Evolutionary conservation across 306 rosid genomes (phyloP).

Genomic region (Albizia julibrissin): DNA sequence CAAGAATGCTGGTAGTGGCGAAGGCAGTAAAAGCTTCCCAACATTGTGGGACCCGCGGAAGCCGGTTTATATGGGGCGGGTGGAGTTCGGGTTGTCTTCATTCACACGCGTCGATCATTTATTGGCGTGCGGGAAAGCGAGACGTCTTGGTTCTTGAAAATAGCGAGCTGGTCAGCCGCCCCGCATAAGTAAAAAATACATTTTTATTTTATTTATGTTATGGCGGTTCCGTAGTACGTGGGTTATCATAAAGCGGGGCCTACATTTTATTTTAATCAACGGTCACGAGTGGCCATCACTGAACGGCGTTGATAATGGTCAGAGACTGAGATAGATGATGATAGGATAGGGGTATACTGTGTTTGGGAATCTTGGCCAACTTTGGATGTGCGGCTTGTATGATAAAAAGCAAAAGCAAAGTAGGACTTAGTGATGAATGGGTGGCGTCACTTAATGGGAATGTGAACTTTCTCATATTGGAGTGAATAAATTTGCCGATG

Average conservation of each 20-base stretch:
- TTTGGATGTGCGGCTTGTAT: constrained; percentile 23
- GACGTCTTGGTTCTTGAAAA: constrained; percentile 47
- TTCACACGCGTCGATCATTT: not conserved
- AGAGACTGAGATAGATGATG: not conserved
- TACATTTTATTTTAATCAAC: not conserved
- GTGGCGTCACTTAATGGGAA: not conserved
- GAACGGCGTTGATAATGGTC: not conserved
- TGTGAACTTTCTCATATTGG: constrained; percentile 25
- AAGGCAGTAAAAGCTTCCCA: not conserved
- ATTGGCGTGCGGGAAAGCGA: constrained; percentile 32
- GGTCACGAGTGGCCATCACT: not conserved
- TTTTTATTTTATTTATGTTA: not conserved
- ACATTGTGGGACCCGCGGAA: constrained; percentile 36
- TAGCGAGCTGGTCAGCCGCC: constrained; percentile 70
- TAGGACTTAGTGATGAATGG: constrained; percentile 20
- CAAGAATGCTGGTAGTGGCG: not conserved
- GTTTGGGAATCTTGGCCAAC: constrained; percentile 21
- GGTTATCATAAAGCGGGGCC: constrained; percentile 29
- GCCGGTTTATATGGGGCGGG: constrained; percentile 42
- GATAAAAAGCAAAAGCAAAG: constrained; percentile 12
- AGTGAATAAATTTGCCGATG: constrained; percentile 18
- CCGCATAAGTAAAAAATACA: not conserved
- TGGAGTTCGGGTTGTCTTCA: not conserved
- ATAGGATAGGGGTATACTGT: not conserved
- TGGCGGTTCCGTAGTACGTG: constrained; percentile 46